These are phyloP conservation scores for Bocquillonia castaneifolia DNA, from an alignment of 441 rosid species.

Conservation along the genomic window DNA sequence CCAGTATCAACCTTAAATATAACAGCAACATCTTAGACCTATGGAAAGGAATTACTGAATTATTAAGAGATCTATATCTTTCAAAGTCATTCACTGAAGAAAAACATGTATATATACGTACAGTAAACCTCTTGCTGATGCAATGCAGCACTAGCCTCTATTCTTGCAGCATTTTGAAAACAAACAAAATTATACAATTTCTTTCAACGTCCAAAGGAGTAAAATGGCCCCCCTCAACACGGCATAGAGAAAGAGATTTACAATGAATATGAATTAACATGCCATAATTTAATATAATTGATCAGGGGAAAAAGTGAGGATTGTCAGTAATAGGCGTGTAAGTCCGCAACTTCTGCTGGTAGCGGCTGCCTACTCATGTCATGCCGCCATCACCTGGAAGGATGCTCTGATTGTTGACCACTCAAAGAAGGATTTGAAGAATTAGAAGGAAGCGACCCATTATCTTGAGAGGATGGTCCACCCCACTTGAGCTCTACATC, in stretches of 20 bases:
- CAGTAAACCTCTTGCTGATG: not conserved
- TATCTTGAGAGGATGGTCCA: conserved; percentile 38
- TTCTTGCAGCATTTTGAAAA: not conserved
- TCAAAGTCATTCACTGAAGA: not conserved
- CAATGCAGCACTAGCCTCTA: conserved; percentile 10
- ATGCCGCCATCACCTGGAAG: conserved; percentile 31
- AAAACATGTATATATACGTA: conserved; percentile 11
- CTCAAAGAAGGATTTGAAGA: conserved; percentile 47
- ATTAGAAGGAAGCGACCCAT: conserved; percentile 39
- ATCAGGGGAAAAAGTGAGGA: conserved; percentile 13
- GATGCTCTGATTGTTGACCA: conserved; percentile 41
- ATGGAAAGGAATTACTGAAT: not conserved
- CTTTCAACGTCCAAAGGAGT: not conserved
- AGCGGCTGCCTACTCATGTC: conserved; percentile 14
- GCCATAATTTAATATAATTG: conserved; percentile 8
- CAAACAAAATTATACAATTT: conserved; percentile 17
- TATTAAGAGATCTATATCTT: not conserved
- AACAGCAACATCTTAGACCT: not conserved
- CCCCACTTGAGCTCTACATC: conserved; percentile 47
- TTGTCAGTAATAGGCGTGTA: conserved; percentile 5
- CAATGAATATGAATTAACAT: conserved; percentile 27
- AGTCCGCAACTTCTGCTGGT: conserved; percentile 4
- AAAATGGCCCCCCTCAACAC: conserved; percentile 15
- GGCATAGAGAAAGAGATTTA: conserved; percentile 19
- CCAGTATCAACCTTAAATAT: too few relatives aligned